Evolutionary conservation across 306 rosid genomes (phyloP).

Genomic region (Malus sylvestris): DNA sequence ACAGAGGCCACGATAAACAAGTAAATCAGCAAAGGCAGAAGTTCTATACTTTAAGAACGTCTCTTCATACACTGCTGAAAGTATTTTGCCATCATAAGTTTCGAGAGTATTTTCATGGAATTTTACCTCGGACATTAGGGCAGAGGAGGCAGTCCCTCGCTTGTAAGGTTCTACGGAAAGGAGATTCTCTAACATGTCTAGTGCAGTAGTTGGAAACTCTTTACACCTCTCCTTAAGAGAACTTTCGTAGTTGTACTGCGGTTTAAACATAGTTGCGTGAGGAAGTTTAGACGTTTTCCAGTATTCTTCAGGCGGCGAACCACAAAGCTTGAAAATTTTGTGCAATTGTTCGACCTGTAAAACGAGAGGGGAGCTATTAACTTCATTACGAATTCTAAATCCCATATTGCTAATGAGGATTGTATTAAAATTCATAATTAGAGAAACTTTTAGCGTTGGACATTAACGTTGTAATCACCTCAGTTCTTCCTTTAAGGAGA

Average conservation of each 20-base stretch:
- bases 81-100: neutral
- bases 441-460: neutral
- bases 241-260: constrained; percentile 64
- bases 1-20: neutral
- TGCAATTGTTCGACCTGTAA: constrained; percentile 89
- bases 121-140: constrained; percentile 77
- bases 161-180: constrained; percentile 59
- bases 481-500: constrained; percentile 92
- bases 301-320: constrained; percentile 84
- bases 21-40: constrained; percentile 6
- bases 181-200: constrained; percentile 58
- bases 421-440: neutral
- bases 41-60: neutral
- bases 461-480: constrained; percentile 34
- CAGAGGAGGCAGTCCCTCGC: constrained; percentile 90
- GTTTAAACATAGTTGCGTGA: constrained; percentile 84
- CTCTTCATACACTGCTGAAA: neutral
- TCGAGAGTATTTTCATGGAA: neutral
- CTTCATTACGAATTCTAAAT: neutral
- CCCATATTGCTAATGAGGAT: neutral
- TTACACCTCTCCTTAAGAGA: constrained; percentile 57
- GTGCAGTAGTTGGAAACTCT: constrained; percentile 50
- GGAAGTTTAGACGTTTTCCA: constrained; percentile 83
- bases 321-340: constrained; percentile 88
- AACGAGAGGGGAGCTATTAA: neutral